Evolutionary conservation across 495 filamentous ascomycete species (phyloP), one percentile per base, ranked within the genome.

Genomic region (Penicillium lagena): DNA sequence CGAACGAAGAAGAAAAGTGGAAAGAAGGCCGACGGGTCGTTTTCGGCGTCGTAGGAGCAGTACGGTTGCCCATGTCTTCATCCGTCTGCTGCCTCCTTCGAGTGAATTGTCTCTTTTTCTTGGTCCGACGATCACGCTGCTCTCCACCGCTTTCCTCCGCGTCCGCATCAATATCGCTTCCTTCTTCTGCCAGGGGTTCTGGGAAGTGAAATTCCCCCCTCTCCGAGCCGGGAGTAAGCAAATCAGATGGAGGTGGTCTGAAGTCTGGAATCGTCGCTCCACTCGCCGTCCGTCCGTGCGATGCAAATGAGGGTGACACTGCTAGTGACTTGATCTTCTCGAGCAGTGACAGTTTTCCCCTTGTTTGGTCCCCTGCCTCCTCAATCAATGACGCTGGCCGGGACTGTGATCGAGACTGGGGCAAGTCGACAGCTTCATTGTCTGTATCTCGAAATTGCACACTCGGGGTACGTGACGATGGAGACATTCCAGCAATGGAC

Each of bases 151-250:
- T 90, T 54, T 87, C 82, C 55, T 89, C 85, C 9, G 82, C 86
- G 62, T 90, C 86, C 5, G 86, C 86, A 66, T 89, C 85, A 47
- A 81, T 83, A 53, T 83, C 82, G 43, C 81, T 85, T 2, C 73
- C 77, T 50, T 85, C 79, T 50, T 85, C 82, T 35, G 77, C 65
- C 30, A 78, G 58, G 3, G 76, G 73, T 34, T 78, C 71, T 15
- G 78, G 70, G 50, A 67, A 72, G 31, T 70, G 76, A 41, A 64
- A 72, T 39, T 77, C 79, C 41, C 67, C 77, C 40, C 61, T 75
- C 66, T 65, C 78, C 42, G 49, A 73, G 28, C 55, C 63, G 8
- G 66, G 70, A 1, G 71, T 70, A 10, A 52, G 49, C 27, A 64
- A 2, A 29, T 69, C 65, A 45, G 50, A 37, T 36, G 53, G 56